Conservation (phyloP, 129 eudicot species). For the Centrapalus pauciflorus region DNA sequence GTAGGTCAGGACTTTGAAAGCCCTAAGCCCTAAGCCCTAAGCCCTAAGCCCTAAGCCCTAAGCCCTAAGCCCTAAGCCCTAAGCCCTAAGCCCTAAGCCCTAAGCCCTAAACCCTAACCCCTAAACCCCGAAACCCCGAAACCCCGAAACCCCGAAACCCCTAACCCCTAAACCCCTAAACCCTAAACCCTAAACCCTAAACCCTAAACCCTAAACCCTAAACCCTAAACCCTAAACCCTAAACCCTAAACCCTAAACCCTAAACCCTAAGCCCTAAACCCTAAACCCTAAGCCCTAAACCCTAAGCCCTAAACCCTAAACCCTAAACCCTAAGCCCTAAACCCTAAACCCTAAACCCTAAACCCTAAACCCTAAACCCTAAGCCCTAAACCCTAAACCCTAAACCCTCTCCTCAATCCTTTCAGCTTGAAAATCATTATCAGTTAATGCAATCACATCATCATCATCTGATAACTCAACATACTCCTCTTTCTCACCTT, state of each 20-base stretch:
- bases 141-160: too few species aligned
- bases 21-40: neutral
- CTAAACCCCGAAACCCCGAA: too few species aligned
- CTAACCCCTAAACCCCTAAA: too few species aligned
- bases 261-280: neutral
- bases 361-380: constrained; percentile 5
- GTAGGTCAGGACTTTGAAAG: neutral
- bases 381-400: neutral
- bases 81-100: neutral
- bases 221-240: constrained; percentile 3
- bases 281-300: constrained; percentile 3
- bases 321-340: constrained; percentile 3
- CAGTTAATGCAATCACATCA: too few species aligned
- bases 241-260: constrained; percentile 3
- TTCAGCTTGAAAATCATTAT: too few species aligned
- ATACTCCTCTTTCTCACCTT: too few species aligned
- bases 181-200: too few species aligned
- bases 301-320: constrained; percentile 3
- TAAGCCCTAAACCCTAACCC: neutral
- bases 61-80: neutral
- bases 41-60: neutral
- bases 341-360: constrained; percentile 5
- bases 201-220: neutral
- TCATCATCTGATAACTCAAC: too few species aligned
- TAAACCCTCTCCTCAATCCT: too few species aligned